Conservation (phyloP, 106 monocot genomes). For the Alisma plantagoaquatica region DNA sequence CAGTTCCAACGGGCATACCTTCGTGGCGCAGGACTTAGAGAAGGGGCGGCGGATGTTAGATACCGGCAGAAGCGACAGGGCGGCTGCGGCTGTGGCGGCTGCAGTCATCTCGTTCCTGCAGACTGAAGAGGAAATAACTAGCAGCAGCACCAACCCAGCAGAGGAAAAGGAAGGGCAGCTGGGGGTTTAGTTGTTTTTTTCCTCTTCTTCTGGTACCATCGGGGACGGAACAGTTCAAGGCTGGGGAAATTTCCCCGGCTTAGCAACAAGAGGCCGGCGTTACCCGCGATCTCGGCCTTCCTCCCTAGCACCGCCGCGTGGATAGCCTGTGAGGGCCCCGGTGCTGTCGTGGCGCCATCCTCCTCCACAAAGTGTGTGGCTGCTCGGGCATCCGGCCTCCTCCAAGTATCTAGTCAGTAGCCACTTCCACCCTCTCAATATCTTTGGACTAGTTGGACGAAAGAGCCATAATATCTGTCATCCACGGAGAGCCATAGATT, state of each 20-base stretch:
- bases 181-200: background rate
- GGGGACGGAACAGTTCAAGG: background rate
- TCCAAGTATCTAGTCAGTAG: too few species aligned
- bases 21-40: conserved; percentile 35
- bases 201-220: background rate
- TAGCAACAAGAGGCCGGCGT: conserved; percentile 39
- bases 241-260: background rate
- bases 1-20: conserved; percentile 15
- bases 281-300: conserved; percentile 40
- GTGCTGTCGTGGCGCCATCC: conserved; percentile 18
- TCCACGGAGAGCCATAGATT: too few species aligned
- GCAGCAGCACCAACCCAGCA: too few species aligned
- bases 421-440: too few species aligned
- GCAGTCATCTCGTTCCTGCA: conserved; percentile 21
- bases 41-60: conserved; percentile 32
- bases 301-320: conserved; percentile 37
- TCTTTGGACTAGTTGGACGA: too few species aligned
- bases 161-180: background rate
- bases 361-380: background rate
- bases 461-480: too few species aligned
- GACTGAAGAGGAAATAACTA: background rate
- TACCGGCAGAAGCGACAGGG: conserved; percentile 39
- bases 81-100: conserved; percentile 25
- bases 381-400: too few species aligned
- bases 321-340: background rate